These are phyloP conservation scores for Pelargonium australe DNA, from an alignment of 441 rosid genomes.

Conservation along the genomic window DNA sequence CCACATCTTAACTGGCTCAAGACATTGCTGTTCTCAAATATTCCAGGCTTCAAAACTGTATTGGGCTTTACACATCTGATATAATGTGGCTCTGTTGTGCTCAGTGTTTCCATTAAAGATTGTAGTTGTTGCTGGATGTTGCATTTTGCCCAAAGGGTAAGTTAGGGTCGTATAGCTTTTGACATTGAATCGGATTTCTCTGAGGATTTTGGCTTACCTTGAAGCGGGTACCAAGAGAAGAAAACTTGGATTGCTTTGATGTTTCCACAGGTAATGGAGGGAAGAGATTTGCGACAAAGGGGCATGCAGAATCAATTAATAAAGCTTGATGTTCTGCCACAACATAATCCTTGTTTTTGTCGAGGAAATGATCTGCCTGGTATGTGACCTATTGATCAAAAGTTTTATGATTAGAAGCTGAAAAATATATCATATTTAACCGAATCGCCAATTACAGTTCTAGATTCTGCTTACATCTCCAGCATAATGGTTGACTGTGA, in stretches of 20 bases:
- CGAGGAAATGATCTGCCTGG: slow-evolving; percentile 93
- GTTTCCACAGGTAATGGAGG: slow-evolving; percentile 91
- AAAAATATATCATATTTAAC: slow-evolving; percentile 16
- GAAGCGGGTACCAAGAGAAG: slow-evolving; percentile 96
- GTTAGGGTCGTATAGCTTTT: slow-evolving; percentile 19
- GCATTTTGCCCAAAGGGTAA: slow-evolving; percentile 17
- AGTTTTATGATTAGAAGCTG: slow-evolving; percentile 14
- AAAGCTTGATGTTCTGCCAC: slow-evolving; percentile 99
- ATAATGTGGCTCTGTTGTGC: slow-evolving; percentile 96
- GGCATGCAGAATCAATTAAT: slow-evolving; percentile 70
- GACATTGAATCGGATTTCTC: slow-evolving; percentile 14
- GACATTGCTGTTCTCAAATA: slow-evolving; percentile 87
- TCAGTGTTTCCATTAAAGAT: slow-evolving; percentile 96
- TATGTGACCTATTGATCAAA: slow-evolving; percentile 59
- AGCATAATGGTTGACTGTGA: slow-evolving; percentile 93
- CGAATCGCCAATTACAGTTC: neutral
- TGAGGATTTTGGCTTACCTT: slow-evolving; percentile 49
- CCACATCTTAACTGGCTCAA: slow-evolving; percentile 98
- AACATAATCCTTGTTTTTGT: slow-evolving; percentile 98
- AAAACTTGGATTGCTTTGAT: slow-evolving; percentile 93
- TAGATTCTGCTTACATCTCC: slow-evolving; percentile 66
- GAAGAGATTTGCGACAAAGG: slow-evolving; percentile 77
- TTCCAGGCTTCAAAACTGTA: slow-evolving; percentile 89
- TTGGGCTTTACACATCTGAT: slow-evolving; percentile 99
- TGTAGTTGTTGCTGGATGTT: slow-evolving; percentile 89